Base-by-base conservation (phyloP, 352 stramenopile genomes). In the Phytophthora meadii region DNA sequence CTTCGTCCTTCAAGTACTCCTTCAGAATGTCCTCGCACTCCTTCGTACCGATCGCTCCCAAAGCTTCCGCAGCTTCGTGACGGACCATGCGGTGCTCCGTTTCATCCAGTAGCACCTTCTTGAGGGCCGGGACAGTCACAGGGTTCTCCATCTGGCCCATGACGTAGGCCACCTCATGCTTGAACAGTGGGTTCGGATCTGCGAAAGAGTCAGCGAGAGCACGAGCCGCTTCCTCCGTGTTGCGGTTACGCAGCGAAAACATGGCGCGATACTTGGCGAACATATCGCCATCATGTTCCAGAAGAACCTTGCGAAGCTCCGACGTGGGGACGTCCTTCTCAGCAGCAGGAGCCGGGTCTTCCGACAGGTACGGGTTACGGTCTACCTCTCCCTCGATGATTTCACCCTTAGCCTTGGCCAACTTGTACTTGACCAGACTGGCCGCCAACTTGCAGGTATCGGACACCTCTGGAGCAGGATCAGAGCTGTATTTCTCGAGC, bases 171-270 rank as follows among this genome's bases (percentile, higher is more conserved):
- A 98, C 76, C 65, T 98, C 90, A 68, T 97, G 90, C 44, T 90
- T 86, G 67, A 97, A 97, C 7, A 97, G 66, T 32, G 88, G 81
- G 69, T 79, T 95, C n/a, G 71, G 54, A 69, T 96, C 90, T 14
- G 75, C 66, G 57, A 97, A 94, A 12, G 76, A 88, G 24, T 84
- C 76, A 3, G 80, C 78, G 1, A 98, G 77, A 19, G 84, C 88
- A 7, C 95, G 65, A 24, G 88, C 90, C 1, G 92, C 88, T 41
- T 97, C 90, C 52, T 89, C 80, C 39, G 86, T 97, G 72, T 97
- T 98, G 54, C 90, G 84, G 87, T 99, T 99, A 25, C 98, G 89
- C 24, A 99, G 74, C 32, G 94, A 98, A 71, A 99, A 99, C 97
- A 99, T 99, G 47, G 97, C 97, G 40, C 96, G 92, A 74, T 99